These are phyloP conservation scores for Pseudisothecium myosuroides DNA, from an alignment of 225 moss, liverwort and hornwort species.

Conservation along the genomic window DNA sequence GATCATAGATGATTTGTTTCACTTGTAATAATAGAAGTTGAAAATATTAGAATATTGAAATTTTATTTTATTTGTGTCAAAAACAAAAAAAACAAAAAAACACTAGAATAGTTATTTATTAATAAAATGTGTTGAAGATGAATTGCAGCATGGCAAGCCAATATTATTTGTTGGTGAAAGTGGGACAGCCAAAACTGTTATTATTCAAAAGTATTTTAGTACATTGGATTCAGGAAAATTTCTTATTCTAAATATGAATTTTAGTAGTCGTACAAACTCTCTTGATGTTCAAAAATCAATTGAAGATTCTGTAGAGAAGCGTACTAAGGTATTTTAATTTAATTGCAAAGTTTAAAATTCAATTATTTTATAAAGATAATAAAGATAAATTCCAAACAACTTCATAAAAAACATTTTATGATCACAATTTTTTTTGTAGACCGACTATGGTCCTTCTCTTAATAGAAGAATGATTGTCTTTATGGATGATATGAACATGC, in stretches of 20 bases:
- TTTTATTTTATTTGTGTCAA: no score
- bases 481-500: slow-evolving; percentile 96
- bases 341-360: not conserved
- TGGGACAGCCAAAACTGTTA: slow-evolving; percentile 86
- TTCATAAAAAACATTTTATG: not conserved
- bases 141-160: slow-evolving; percentile 45
- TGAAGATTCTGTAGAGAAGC: slow-evolving; percentile 69
- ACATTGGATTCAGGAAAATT: slow-evolving; percentile 26
- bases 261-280: slow-evolving; percentile 81
- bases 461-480: slow-evolving; percentile 79
- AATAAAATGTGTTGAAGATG: not conserved
- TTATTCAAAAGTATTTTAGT: slow-evolving; percentile 79
- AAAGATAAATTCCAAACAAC: not conserved
- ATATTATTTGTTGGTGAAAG: slow-evolving; percentile 89
- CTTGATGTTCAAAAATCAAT: slow-evolving; percentile 78
- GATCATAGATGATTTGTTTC: not conserved
- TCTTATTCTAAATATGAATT: slow-evolving; percentile 64
- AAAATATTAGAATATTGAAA: not conserved
- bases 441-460: slow-evolving; percentile 69
- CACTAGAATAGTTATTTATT: not conserved
- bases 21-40: not conserved
- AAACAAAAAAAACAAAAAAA: no score
- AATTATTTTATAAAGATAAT: not conserved
- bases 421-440: slow-evolving; percentile 6
- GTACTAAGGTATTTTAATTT: slow-evolving; percentile 37